These are phyloP conservation scores for Gentiana dahurica DNA, from an alignment of 257 asterid species.

Conservation along the genomic window DNA sequence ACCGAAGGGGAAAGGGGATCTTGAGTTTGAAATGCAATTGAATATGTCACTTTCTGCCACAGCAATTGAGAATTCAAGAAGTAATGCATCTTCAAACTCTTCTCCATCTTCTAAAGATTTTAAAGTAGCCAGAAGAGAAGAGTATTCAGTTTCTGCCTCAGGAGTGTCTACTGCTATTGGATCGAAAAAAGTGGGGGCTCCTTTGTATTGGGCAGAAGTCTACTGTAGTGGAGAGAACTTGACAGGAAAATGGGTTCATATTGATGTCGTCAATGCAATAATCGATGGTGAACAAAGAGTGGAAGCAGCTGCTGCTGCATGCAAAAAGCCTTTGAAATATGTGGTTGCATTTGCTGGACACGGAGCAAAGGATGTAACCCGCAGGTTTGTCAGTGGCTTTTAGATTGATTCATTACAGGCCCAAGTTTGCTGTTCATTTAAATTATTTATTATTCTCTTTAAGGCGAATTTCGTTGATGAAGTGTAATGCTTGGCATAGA, in stretches of 20 bases:
- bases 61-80: constrained; percentile 34
- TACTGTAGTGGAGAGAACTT: constrained; percentile 77
- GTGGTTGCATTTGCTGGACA: constrained; percentile 91
- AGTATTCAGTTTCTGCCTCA: constrained; percentile 31
- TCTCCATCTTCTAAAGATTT: constrained; percentile 31
- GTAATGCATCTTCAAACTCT: constrained; percentile 23
- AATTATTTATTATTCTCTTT: not conserved
- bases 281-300: constrained; percentile 79
- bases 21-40: constrained; percentile 86
- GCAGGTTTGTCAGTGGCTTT: constrained; percentile 51
- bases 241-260: constrained; percentile 95
- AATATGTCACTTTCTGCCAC: constrained; percentile 87
- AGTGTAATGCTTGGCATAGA: not conserved
- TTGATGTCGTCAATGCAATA: constrained; percentile 74
- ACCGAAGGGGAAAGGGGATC: constrained; percentile 73
- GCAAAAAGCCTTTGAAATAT: constrained; percentile 74
- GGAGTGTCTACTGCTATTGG: constrained; percentile 87
- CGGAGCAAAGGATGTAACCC: constrained; percentile 98
- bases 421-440: not conserved
- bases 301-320: constrained; percentile 94
- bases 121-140: constrained; percentile 43
- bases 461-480: not conserved
- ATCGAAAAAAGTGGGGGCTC: constrained; percentile 85
- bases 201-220: constrained; percentile 94
- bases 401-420: constrained; percentile 5